Evolutionary conservation across 78 protist genomes (phyloP).

Genomic region (Ministeria vibrans): DNA sequence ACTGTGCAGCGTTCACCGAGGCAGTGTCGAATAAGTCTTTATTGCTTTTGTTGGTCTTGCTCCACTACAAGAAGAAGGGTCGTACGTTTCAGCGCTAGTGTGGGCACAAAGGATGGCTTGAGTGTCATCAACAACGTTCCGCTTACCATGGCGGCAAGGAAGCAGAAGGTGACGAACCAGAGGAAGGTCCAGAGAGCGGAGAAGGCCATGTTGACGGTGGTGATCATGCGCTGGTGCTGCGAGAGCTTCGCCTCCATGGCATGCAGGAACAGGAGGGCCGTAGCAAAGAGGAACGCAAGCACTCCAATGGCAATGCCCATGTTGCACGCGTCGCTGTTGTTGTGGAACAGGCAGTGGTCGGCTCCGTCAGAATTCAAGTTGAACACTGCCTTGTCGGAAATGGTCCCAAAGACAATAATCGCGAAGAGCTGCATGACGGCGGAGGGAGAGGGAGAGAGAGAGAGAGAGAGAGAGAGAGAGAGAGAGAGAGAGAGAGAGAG

Average conservation of each 20-base stretch:
- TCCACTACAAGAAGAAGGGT: too few relatives aligned
- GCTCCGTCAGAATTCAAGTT: not conserved
- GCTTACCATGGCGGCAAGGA: not conserved
- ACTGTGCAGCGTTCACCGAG: not conserved
- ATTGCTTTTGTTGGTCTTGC: not conserved
- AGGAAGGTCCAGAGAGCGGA: not conserved
- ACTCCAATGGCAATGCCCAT: constrained; percentile 1
- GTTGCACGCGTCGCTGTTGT: not conserved
- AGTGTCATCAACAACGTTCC: too few relatives aligned
- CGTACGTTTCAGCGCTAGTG: too few relatives aligned
- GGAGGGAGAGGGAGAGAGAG: too few relatives aligned
- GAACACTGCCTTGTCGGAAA: not conserved
- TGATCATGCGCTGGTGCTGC: not conserved
- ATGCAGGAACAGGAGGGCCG: not conserved
- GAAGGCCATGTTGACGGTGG: not conserved
- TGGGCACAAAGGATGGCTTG: too few relatives aligned
- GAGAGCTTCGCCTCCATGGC: not conserved
- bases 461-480: too few relatives aligned
- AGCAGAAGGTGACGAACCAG: constrained; percentile 10
- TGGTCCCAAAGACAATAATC: not conserved
- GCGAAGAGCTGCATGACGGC: constrained; percentile 13
- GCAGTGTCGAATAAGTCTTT: not conserved
- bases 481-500: too few relatives aligned
- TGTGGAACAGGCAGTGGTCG: not conserved
- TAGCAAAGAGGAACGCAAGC: not conserved